Evolutionary conservation across 2,329 filamentous ascomycete genomes (phyloP).

Genomic region (Botryotinia narcissicola): DNA sequence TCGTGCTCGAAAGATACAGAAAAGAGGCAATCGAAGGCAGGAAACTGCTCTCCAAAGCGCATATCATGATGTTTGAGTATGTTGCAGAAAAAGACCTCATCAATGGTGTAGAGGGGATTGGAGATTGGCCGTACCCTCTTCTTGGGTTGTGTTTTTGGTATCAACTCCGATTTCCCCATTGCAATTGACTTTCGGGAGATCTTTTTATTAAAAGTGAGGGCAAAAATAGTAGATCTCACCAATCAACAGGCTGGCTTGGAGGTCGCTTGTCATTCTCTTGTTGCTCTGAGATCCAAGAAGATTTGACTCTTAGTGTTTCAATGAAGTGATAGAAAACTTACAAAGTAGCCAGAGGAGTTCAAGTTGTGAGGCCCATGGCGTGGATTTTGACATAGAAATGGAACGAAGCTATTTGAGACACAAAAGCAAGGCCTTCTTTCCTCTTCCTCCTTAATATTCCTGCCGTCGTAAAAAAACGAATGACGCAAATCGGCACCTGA

Average conservation of each 20-base stretch:
- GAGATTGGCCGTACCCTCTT: constrained; percentile 18
- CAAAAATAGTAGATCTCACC: neutral
- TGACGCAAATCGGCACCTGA: neutral
- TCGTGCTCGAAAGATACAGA: constrained; percentile 12
- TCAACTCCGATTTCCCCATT: constrained; percentile 13
- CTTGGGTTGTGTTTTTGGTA: neutral
- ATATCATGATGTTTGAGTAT: neutral
- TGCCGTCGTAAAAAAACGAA: neutral
- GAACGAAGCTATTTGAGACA: neutral
- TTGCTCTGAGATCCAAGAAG: neutral
- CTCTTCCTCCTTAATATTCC: neutral
- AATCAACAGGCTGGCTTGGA: neutral
- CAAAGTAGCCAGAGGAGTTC: neutral
- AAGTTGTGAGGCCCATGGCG: neutral
- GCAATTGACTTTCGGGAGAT: neutral
- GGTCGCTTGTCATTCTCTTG: neutral
- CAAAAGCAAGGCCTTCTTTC: neutral
- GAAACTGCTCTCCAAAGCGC: neutral
- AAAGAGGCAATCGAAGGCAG: neutral
- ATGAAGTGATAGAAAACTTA: neutral
- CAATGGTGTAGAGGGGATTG: constrained; percentile 7
- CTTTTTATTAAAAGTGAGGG: neutral
- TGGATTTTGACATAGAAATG: neutral
- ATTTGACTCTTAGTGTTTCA: neutral
- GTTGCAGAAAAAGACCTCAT: constrained; percentile 14